phyloP scores from a whole-genome alignment of 2,329 filamentous ascomycete species.

The Cercospora janseana region DNA sequence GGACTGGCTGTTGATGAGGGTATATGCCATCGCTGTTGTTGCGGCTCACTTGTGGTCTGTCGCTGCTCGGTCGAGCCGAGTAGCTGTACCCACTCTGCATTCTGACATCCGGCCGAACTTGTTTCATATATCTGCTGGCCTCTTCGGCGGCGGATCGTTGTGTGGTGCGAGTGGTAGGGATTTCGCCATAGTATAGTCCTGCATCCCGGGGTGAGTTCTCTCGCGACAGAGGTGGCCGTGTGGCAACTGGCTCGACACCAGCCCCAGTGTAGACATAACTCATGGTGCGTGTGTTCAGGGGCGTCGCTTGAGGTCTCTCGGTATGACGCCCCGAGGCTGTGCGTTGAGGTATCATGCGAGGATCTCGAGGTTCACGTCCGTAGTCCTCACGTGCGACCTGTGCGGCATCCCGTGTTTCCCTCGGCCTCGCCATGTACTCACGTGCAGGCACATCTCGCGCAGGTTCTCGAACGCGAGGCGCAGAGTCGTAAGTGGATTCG shows the following conservation, averaged over 20 bases:
- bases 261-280: constrained; percentile 32
- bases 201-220: constrained; percentile 20
- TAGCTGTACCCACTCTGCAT: constrained; percentile 30
- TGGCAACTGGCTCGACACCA: constrained; percentile 25
- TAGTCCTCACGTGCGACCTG: background rate
- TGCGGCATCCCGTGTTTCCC: constrained; percentile 1
- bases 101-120: constrained; percentile 39
- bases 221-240: constrained; percentile 15
- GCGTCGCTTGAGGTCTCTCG: constrained; percentile 20
- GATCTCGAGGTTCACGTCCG: constrained; percentile 10
- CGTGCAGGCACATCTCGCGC: background rate
- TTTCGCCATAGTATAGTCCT: constrained; percentile 27
- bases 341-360: constrained; percentile 18
- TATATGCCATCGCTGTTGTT: constrained; percentile 18
- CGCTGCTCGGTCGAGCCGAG: constrained; percentile 16
- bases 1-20: constrained; percentile 10
- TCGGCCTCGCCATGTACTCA: background rate
- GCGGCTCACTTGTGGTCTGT: constrained; percentile 23
- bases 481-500: constrained; percentile 1
- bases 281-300: constrained; percentile 28
- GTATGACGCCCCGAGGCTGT: constrained; percentile 30
- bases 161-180: constrained; percentile 25
- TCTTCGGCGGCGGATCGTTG: constrained; percentile 33
- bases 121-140: constrained; percentile 33
- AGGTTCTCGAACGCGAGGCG: background rate